A percentile compares a stretch with the other conserved stretches of the same genome.
phyloP scores from a whole-genome alignment of 2,329 filamentous ascomycete species.

The Chaetomium globosum region DNA sequence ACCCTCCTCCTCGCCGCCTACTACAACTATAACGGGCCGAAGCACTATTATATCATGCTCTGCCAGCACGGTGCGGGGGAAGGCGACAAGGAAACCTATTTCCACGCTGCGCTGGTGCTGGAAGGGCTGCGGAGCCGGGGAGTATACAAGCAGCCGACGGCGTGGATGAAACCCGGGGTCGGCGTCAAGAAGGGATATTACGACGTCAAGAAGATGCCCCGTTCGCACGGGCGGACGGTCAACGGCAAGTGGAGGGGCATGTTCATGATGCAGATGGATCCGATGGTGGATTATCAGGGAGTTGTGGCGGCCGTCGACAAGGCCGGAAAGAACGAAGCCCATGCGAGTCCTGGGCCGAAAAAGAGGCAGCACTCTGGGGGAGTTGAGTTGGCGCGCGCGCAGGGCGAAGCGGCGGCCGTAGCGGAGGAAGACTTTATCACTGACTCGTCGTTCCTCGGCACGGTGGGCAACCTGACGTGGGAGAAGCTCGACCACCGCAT shows the following conservation, averaged over 20 bases:
- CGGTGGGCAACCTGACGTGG: slow-evolving; percentile 14
- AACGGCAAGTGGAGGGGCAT: slow-evolving; percentile 26
- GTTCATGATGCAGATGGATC: slow-evolving; percentile 33
- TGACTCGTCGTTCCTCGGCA: slow-evolving; percentile 24
- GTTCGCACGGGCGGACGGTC: slow-evolving; percentile 20
- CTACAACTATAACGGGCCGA: slow-evolving; percentile 59
- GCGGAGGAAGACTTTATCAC: slow-evolving; percentile 19
- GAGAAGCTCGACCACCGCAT: slow-evolving; percentile 28
- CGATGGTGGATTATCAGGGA: slow-evolving; percentile 30
- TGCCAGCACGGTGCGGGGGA: slow-evolving; percentile 49
- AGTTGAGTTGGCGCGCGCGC: too few relatives aligned
- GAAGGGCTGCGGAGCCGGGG: slow-evolving; percentile 43
- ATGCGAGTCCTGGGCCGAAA: not conserved
- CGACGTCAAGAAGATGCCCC: slow-evolving; percentile 30
- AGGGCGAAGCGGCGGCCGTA: too few relatives aligned
- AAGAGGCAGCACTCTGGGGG: not conserved
- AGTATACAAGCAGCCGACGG: slow-evolving; percentile 20
- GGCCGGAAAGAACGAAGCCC: slow-evolving; percentile 14
- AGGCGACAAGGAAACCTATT: slow-evolving; percentile 55
- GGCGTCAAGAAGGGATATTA: slow-evolving; percentile 31
- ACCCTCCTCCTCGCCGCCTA: slow-evolving; percentile 55
- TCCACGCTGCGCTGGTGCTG: slow-evolving; percentile 48
- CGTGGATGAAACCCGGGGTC: slow-evolving; percentile 24
- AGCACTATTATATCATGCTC: slow-evolving; percentile 53
- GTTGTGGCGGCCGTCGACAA: slow-evolving; percentile 32